Conservation (phyloP, 345 rosid species). For the Excoecaria cochinchinensis region DNA sequence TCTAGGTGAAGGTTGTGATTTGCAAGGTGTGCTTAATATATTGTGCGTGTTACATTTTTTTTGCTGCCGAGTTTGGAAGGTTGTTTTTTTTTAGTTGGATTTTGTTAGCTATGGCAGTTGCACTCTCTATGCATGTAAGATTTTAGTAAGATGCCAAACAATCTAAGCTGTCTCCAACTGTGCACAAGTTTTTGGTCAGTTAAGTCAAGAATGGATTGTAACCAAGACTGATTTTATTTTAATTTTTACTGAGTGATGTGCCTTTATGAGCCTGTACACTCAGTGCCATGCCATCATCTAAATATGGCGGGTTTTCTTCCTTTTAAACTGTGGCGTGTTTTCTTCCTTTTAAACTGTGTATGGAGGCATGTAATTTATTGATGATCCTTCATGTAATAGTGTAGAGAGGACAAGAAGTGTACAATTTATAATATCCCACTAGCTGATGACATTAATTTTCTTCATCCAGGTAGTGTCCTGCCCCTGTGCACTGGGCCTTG, state of each 20-base stretch:
- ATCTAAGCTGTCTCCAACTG: neutral
- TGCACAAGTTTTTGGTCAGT: neutral
- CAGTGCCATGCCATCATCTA: neutral
- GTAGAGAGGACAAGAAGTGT: neutral
- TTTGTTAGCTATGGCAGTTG: neutral
- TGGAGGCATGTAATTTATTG: neutral
- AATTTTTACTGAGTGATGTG: neutral
- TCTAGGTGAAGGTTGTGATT: neutral
- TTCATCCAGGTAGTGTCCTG: conserved; percentile 85
- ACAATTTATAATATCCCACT: neutral
- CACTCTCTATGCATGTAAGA: neutral
- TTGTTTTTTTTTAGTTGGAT: neutral
- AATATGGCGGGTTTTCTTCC: neutral
- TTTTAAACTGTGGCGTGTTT: neutral
- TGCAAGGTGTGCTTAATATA: neutral
- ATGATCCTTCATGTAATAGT: neutral
- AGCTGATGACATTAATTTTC: conserved; percentile 13
- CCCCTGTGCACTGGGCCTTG: conserved; percentile 97
- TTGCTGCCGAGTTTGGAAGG: neutral
- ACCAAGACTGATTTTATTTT: neutral
- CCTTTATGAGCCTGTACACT: neutral
- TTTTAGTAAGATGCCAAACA: neutral
- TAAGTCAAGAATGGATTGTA: neutral
- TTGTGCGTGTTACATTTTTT: neutral
- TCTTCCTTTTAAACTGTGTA: neutral